Conservation (phyloP, 768 basidiomycete genomes). For the Cyathus striatus region DNA sequence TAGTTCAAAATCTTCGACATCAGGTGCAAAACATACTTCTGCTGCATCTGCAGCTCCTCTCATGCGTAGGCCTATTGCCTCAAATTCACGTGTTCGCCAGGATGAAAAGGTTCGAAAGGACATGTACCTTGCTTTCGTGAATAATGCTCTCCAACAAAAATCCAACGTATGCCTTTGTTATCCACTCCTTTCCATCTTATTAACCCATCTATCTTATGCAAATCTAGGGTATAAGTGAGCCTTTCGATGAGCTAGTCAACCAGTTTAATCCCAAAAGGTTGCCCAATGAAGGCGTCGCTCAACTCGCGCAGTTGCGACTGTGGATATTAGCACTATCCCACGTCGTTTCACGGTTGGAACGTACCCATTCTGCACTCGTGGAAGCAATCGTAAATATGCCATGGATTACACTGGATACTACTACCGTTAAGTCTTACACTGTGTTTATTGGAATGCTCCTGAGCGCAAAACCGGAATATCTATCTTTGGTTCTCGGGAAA, state of each 20-base stretch:
- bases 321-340: conserved; percentile 89
- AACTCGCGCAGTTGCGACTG: conserved; percentile 56
- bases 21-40: conserved; percentile 19
- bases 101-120: conserved; percentile 74
- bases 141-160: conserved; percentile 76
- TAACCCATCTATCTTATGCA: conserved; percentile 9
- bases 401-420: conserved; percentile 88
- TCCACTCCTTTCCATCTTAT: conserved; percentile 1
- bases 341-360: conserved; percentile 86
- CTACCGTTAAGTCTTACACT: conserved; percentile 84
- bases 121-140: conserved; percentile 81
- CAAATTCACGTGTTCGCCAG: conserved; percentile 74
- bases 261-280: conserved; percentile 66
- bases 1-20: conserved; percentile 29
- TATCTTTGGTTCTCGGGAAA: conserved; percentile 76
- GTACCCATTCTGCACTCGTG: conserved; percentile 72
- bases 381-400: conserved; percentile 84
- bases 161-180: conserved; percentile 43
- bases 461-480: conserved; percentile 88
- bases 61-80: conserved; percentile 58
- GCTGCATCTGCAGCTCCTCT: conserved; percentile 18
- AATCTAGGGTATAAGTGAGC: conserved; percentile 64
- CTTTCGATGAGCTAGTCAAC: conserved; percentile 85
- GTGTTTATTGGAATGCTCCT: conserved; percentile 89
- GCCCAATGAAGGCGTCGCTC: conserved; percentile 22